A percentile compares a stretch with the other conserved stretches of the same genome.
Conservation (phyloP, 2,329 filamentous ascomycete species). For the Periconia sp. region DNA sequence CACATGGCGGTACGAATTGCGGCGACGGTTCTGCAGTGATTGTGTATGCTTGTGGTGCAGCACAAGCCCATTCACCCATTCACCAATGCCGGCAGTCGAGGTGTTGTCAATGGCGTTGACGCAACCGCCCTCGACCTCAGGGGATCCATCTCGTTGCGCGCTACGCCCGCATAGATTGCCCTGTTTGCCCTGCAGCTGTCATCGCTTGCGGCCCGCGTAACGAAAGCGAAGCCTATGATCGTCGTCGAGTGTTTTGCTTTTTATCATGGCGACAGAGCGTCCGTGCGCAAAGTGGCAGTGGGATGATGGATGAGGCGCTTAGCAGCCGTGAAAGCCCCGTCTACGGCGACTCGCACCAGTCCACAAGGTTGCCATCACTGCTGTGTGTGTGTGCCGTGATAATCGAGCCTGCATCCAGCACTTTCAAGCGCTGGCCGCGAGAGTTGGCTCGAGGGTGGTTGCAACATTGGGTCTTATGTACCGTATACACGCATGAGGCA, state of each 20-base stretch:
- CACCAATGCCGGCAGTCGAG: no score
- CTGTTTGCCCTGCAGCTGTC: slow-evolving; percentile 15
- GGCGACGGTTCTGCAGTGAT: no score
- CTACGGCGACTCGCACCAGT: neutral
- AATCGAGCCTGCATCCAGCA: slow-evolving; percentile 1
- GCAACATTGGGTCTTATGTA: no score
- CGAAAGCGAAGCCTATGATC: neutral
- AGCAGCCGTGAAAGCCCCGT: neutral
- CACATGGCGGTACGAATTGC: no score
- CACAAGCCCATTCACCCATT: no score
- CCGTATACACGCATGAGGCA: no score
- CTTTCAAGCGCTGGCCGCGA: neutral
- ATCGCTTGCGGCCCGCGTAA: slow-evolving; percentile 20
- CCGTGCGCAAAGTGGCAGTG: slow-evolving; percentile 10
- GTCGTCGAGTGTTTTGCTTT: slow-evolving; percentile 3
- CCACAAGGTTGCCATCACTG: no score
- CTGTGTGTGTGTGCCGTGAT: neutral
- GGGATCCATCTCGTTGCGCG: slow-evolving; percentile 13
- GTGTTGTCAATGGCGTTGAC: no score
- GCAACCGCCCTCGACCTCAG: neutral
- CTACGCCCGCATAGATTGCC: slow-evolving; percentile 2
- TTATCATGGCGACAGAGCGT: neutral
- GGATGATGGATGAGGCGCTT: slow-evolving; percentile 2
- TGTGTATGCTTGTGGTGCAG: no score
- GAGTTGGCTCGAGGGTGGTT: no score